Base-by-base conservation (phyloP, 495 filamentous ascomycete genomes). In the Podospora pseudopauciseta region DNA sequence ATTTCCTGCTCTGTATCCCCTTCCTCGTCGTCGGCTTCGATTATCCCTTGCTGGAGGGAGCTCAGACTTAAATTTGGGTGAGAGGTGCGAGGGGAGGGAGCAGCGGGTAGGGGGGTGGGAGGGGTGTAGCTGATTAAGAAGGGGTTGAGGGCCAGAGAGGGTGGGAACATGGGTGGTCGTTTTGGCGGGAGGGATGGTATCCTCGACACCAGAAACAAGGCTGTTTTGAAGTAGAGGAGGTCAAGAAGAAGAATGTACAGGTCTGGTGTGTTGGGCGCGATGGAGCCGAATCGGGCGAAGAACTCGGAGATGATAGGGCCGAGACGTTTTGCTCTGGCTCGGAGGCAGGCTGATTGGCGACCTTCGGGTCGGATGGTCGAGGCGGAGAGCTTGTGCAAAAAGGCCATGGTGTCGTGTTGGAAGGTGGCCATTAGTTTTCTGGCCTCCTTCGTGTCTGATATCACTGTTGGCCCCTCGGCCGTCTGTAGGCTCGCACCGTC, bases 141-240 rank as follows among this genome's bases (percentile, higher is more conserved):
- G 28, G 30, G 59, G 54, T 66, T 39, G 26, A 64, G 16, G 39
- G n/a, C 60, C 27, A 34, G 61, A 6, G 39, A 9, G 54, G 63
- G 7, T 9, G 63, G 64, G 5, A 28, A 32, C 15, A 49, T 2
- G 1, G 59, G 27, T 26, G 64, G 27, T 32, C 15, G 34, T 27
- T 53, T 49, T 49, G 39, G 39, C 20, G 28, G 13, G 39, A 23
- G 11, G 11, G 56, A 15, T 27, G 85, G 59, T 84, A 88, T 70
- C 83, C 16, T 57, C 53, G 61, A 27, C 63, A 70, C 23, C 44
- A 73, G 87, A 70, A 80, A 81, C 64, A 87, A 86, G 81, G 85
- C 87, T 73, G 79, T 81, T 6, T 79, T 89, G 62, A 92, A 91
- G 79, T 71, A 72, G 19, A 77, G 67, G 9, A 75, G 67, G 62